Base-by-base conservation (phyloP, 495 filamentous ascomycete genomes). In the Talaromyces liani region DNA sequence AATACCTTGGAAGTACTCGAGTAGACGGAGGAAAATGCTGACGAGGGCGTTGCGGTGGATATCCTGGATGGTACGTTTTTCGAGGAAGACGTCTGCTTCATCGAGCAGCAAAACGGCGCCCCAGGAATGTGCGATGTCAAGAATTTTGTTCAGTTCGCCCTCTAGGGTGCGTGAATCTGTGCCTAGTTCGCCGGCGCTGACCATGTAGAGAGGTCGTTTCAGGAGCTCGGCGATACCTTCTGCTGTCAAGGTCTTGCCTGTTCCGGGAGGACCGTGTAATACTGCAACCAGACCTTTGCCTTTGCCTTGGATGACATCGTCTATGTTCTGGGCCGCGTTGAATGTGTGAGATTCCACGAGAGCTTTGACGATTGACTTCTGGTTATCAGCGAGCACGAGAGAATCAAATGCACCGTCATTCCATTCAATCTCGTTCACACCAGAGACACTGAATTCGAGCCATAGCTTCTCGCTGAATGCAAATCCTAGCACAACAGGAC, bases 401-500 rank as follows among this genome's bases (percentile, higher is more conserved):
- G 85, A 88, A 62, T 88, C 84, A 68, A 92, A 94, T 4, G 91
- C 91, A n/a, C 84, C 80, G 51, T 88, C 86, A 69, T 94, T 90
- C 89, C 89, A 95, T 36, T 85, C 78, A 66, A 92, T 93, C 24
- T 93, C 89, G 63, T 86, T 87, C 69, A 97, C 84, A 12, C 89
- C 88, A 0, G 88, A 91, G 55, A 97, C 86, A 22, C 86, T 88
- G 68, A 96, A 95, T 73, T 96, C 91, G 0, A 96, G 83, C 93
- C 92, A 97, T 2, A 91, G 77, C 77, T 96, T 96, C 72, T 96
- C 91, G 24, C 82, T 85, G 71, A 97, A 96, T 9, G 91, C 86
- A 68, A 95, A 97, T n/a, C 93, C 93, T n/a, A 94, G 81, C 0
- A 94, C 89, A 4, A 96, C 89, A 0, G 92, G 91, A n/a, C 87